Base-by-base conservation (phyloP, 1,139 yeast genomes). In the Suhomyces panamericanus region DNA sequence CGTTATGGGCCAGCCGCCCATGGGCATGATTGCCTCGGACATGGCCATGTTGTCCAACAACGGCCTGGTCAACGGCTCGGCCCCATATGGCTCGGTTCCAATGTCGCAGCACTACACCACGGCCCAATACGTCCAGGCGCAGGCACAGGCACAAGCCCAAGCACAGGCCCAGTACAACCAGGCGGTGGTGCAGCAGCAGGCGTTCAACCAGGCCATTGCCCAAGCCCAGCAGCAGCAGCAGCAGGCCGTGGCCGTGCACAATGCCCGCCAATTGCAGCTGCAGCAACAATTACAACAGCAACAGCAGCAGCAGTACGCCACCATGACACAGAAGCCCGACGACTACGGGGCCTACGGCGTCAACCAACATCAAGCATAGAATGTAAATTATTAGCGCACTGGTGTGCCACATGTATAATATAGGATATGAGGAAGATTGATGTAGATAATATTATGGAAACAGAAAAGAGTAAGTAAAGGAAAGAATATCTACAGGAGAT, bases 161-260 rank as follows among this genome's bases (percentile, higher is more conserved):
- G 44, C 43, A 8, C 41, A 44, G 16, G 42, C 35, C 10, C 49
- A 50, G 29, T 53, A 53, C 38, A 50, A 49, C 39, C 54, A 51
- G 38, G 49, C 52, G 8, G 48, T 43, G 39, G 48, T 43, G 30
- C 55, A 52, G 39, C 56, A 54, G 38, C 56, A 52, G 43, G 56
- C 55, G 13, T 53, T 52, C 40, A 53, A 50, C 43, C 56, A 51
- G 43, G 55, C 54, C 11, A 45, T 53, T 32, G 53, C 50, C 12
- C 58, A 51, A 30, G 52, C 49, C n/a, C 56, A 52, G 32, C 49
- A 44, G 20, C 49, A 43, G 24, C 53, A 47, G 36, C 57, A 50
- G 41, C 42, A 39, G 35, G 46, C 40, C 7, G 46, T 39, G 20
- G 47, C 47, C 13, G 47, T 35, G 8, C 47, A 44, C 32, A 41